These are phyloP conservation scores for Abortiporus biennis DNA, from an alignment of 1,284 basidiomycete species.

Conservation along the genomic window DNA sequence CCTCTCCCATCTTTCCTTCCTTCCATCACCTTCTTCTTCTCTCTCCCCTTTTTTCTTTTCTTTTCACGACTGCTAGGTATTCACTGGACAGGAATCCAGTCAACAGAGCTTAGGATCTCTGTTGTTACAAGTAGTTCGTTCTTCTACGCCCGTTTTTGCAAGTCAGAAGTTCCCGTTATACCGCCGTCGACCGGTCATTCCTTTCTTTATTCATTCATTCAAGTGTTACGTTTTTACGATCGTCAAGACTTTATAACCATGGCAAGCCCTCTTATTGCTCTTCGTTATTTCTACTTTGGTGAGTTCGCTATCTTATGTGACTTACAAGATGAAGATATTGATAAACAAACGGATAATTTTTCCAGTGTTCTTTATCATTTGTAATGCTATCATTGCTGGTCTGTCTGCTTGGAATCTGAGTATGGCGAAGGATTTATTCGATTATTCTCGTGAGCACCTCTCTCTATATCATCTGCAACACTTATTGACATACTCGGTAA, in stretches of 20 bases:
- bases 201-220: slow-evolving; percentile 9
- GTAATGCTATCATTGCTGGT: slow-evolving; percentile 59
- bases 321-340: not conserved
- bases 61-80: slow-evolving; percentile 15
- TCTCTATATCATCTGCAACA: slow-evolving; percentile 11
- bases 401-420: slow-evolving; percentile 66
- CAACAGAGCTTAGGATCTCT: slow-evolving; percentile 28
- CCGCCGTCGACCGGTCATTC: slow-evolving; percentile 27
- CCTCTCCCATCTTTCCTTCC: no score
- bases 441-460: no score
- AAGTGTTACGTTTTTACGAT: no score
- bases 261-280: slow-evolving; percentile 21
- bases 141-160: no score
- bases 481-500: not conserved
- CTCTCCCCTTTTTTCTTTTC: slow-evolving; percentile 6
- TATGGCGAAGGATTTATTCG: slow-evolving; percentile 36
- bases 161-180: no score
- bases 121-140: slow-evolving; percentile 17
- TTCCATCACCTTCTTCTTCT: slow-evolving; percentile 13
- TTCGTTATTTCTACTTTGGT: slow-evolving; percentile 28
- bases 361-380: slow-evolving; percentile 55
- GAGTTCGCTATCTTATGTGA: slow-evolving; percentile 5
- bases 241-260: slow-evolving; percentile 17
- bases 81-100: slow-evolving; percentile 28
- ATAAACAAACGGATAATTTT: not conserved